Percentiles rank a stretch among this genome's conserved stretches.
Evolutionary conservation across 495 filamentous ascomycete genomes (phyloP).

Genomic region (Letharia lupina): DNA sequence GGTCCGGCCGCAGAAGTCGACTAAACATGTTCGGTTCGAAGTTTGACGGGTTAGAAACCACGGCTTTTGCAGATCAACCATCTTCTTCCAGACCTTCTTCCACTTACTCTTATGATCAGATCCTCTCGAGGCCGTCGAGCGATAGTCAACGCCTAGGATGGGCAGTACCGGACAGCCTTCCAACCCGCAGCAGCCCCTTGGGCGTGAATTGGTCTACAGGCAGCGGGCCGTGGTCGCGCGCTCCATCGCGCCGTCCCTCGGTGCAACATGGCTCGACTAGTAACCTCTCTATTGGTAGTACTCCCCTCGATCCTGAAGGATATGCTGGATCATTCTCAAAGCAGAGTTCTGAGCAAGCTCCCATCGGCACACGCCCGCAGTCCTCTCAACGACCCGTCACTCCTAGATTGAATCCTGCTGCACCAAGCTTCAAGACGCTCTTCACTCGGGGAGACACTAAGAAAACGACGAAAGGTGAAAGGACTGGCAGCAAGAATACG

Average conservation of each 20-base stretch:
- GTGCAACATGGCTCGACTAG: constrained; percentile 49
- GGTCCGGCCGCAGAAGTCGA: constrained; percentile 37
- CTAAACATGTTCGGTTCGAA: constrained; percentile 57
- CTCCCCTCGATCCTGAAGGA: constrained; percentile 41
- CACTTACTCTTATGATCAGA: constrained; percentile 65
- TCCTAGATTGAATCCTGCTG: constrained; percentile 53
- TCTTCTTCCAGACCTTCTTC: constrained; percentile 70
- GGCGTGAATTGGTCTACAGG: constrained; percentile 50
- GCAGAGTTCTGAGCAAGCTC: constrained; percentile 42
- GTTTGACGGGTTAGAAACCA: constrained; percentile 50
- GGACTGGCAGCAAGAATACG: constrained; percentile 29
- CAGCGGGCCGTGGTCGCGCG: constrained; percentile 46
- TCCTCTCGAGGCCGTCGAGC: constrained; percentile 67
- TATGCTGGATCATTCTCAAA: constrained; percentile 38
- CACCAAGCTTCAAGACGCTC: constrained; percentile 50
- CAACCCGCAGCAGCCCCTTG: constrained; percentile 47
- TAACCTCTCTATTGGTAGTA: constrained; percentile 43
- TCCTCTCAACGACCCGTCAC: constrained; percentile 48
- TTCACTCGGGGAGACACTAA: constrained; percentile 40
- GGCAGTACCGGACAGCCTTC: constrained; percentile 44
- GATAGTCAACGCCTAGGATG: constrained; percentile 63
- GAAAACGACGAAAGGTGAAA: constrained; percentile 34
- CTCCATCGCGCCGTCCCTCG: constrained; percentile 48
- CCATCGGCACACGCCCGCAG: constrained; percentile 47
- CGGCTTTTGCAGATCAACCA: constrained; percentile 48